Evolutionary conservation across 495 filamentous ascomycete species (phyloP).

Genomic region (Talaromyces proteolyticus): DNA sequence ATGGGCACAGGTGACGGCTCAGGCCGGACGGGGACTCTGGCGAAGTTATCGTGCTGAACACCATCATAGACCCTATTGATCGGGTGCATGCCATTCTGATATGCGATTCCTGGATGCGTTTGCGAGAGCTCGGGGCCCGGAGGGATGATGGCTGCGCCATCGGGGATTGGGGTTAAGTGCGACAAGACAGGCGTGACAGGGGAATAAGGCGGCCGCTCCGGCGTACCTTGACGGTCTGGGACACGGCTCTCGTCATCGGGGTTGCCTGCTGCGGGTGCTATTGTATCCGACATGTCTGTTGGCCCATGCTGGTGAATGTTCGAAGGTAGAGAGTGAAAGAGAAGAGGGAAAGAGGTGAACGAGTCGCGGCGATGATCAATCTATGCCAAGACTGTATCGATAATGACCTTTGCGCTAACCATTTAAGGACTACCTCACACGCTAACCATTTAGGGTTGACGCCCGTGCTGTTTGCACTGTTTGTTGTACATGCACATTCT

Average conservation of each 20-base stretch:
- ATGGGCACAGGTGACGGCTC: slow-evolving; percentile 60
- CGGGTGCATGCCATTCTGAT: not conserved
- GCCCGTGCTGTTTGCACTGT: too few relatives aligned
- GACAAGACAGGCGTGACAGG: slow-evolving; percentile 41
- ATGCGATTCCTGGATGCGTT: not conserved
- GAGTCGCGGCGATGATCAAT: too few relatives aligned
- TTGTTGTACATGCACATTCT: too few relatives aligned
- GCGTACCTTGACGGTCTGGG: slow-evolving; percentile 29
- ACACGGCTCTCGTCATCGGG: not conserved
- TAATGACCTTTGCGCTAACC: too few relatives aligned
- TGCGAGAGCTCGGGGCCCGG: slow-evolving; percentile 10
- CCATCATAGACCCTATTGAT: not conserved
- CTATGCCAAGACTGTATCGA: too few relatives aligned
- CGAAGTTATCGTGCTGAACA: not conserved
- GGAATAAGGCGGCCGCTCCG: slow-evolving; percentile 41
- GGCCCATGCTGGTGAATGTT: not conserved
- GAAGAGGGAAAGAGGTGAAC: not conserved
- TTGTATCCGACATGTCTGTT: not conserved
- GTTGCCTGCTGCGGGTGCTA: not conserved
- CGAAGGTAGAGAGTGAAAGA: not conserved
- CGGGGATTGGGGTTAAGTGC: slow-evolving; percentile 29
- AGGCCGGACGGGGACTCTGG: slow-evolving; percentile 6
- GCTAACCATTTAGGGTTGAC: too few relatives aligned
- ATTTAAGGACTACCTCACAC: too few relatives aligned
- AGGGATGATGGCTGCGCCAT: slow-evolving; percentile 27